Evolutionary conservation across 352 stramenopile genomes (phyloP).

Genomic region (Phytophthora kernoviae): DNA sequence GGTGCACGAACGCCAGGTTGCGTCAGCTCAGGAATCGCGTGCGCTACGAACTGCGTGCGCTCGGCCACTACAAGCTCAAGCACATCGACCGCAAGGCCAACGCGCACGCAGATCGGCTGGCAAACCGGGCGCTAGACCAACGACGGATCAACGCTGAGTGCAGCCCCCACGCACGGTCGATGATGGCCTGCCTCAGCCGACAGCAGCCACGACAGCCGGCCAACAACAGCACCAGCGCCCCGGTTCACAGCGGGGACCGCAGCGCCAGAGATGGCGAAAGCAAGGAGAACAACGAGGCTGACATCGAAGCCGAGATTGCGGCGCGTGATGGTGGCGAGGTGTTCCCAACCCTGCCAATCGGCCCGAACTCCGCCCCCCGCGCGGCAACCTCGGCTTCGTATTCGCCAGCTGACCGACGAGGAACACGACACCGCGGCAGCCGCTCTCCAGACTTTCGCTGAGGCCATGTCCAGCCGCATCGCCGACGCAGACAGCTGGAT

Average conservation of each 20-base stretch:
- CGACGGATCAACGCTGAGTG: neutral
- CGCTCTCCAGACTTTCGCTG: neutral
- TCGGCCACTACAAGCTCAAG: slow-evolving; percentile 3
- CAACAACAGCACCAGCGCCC: neutral
- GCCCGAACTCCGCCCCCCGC: neutral
- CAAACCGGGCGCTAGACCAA: slow-evolving; percentile 6
- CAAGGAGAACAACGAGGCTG: neutral
- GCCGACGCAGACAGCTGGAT: slow-evolving; percentile 15
- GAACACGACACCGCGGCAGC: neutral
- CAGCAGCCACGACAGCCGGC: neutral
- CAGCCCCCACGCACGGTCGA: neutral
- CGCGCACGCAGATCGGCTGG: slow-evolving; percentile 20
- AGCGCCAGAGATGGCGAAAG: no score
- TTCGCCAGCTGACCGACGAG: neutral
- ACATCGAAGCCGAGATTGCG: slow-evolving; percentile 1
- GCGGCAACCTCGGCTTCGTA: slow-evolving; percentile 1
- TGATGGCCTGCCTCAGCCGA: neutral
- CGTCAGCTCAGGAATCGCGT: neutral
- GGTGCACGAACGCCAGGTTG: neutral
- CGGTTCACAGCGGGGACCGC: neutral
- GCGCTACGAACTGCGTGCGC: neutral
- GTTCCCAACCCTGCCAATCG: slow-evolving; percentile 4
- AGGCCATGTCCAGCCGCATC: slow-evolving; percentile 6
- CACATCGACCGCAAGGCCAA: slow-evolving; percentile 31
- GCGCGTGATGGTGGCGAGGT: slow-evolving; percentile 5